Evolutionary conservation across 345 rosid species (phyloP).

Genomic region (Bretschneidera sinensis): DNA sequence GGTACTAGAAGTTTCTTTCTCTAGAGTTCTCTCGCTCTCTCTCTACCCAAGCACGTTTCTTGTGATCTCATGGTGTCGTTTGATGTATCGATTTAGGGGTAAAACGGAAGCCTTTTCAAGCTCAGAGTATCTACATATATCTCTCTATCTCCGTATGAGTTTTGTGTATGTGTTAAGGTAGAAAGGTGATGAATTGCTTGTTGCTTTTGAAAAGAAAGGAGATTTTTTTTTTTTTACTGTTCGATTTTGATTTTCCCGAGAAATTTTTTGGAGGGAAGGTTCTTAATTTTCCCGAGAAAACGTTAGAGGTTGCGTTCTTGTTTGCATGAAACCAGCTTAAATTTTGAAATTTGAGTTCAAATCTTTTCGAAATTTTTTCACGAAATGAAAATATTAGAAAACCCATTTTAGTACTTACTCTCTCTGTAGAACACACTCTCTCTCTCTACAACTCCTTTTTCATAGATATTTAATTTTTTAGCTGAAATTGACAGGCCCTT

Average conservation of each 20-base stretch:
- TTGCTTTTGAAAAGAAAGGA: background rate
- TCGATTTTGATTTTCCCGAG: conserved; percentile 4
- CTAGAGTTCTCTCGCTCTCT: background rate
- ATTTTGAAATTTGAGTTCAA: conserved; percentile 16
- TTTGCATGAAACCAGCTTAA: conserved; percentile 9
- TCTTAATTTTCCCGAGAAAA: no score
- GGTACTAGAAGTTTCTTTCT: background rate
- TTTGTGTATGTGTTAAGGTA: background rate
- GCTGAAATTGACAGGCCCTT: conserved; percentile 19
- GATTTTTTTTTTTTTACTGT: background rate
- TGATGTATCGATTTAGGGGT: background rate
- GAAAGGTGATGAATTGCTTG: background rate
- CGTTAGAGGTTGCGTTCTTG: no score
- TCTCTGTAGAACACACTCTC: background rate
- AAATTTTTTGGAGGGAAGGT: conserved; percentile 1
- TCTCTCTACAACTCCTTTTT: conserved; percentile 4
- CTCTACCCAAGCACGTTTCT: background rate
- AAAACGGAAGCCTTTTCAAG: background rate
- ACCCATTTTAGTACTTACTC: background rate
- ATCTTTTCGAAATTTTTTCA: no score
- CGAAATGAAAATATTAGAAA: background rate
- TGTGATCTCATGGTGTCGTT: background rate
- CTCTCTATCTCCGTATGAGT: background rate
- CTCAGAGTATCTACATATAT: background rate
- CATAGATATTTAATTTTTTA: conserved; percentile 9